Conservation (phyloP, 1,284 basidiomycete genomes). For the Wallemia ichthyophaga region DNA sequence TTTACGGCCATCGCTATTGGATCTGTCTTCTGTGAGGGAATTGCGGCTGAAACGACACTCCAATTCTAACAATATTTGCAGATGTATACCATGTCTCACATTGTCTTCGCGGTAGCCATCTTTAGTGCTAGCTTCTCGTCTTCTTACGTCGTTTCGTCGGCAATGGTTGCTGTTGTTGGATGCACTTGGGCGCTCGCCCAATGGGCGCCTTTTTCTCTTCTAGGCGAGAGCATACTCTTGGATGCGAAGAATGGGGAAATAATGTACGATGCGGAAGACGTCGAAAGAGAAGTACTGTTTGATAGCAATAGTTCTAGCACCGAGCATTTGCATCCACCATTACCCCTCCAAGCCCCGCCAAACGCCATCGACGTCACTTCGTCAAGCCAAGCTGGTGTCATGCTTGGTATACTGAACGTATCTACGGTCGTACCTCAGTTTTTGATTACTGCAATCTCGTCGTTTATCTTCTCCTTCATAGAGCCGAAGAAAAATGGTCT, state of each 20-base stretch:
- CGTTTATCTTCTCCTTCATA: constrained; percentile 17
- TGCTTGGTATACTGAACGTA: constrained; percentile 70
- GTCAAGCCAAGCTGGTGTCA: constrained; percentile 59
- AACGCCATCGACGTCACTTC: constrained; percentile 14
- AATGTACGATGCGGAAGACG: neutral
- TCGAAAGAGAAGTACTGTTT: constrained; percentile 11
- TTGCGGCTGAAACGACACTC: too few species aligned
- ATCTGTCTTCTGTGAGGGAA: constrained; percentile 40
- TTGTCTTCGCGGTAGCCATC: constrained; percentile 38
- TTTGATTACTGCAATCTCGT: constrained; percentile 19
- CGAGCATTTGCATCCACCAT: constrained; percentile 9
- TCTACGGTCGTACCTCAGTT: constrained; percentile 39
- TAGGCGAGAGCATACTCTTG: constrained; percentile 10
- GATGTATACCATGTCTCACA: constrained; percentile 36
- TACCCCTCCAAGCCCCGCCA: constrained; percentile 5
- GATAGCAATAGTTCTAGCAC: constrained; percentile 7
- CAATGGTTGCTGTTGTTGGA: constrained; percentile 34
- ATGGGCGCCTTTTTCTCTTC: constrained; percentile 49
- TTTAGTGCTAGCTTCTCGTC: constrained; percentile 36
- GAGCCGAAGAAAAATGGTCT: neutral
- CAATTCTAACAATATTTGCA: too few species aligned
- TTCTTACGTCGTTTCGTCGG: constrained; percentile 29
- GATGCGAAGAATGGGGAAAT: neutral
- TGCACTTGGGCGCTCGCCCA: constrained; percentile 47
- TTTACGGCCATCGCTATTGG: constrained; percentile 15